These are phyloP conservation scores for Boletus reticulatus DNA, from an alignment of 768 basidiomycete genomes.

Conservation along the genomic window DNA sequence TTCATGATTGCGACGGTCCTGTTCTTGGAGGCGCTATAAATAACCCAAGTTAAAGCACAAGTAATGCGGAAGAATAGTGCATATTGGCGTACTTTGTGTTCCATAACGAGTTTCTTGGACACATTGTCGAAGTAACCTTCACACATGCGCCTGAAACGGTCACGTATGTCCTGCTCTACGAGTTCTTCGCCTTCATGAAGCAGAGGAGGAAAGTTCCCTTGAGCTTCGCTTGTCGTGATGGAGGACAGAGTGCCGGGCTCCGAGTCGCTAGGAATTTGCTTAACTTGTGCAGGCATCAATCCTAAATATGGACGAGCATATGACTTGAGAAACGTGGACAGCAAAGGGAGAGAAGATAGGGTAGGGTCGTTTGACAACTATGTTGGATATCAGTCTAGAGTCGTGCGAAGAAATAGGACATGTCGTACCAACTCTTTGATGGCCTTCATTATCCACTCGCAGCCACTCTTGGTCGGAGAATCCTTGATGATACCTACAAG, in stretches of 20 bases:
- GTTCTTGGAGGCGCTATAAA: conserved; percentile 86
- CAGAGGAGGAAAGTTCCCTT: conserved; percentile 41
- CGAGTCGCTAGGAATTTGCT: conserved; percentile 54
- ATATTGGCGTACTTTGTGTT: conserved; percentile 70
- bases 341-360: conserved; percentile 82
- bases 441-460: conserved; percentile 88
- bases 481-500: conserved; percentile 82
- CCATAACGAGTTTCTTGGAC: conserved; percentile 86
- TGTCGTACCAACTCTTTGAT: conserved; percentile 77
- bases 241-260: conserved; percentile 58
- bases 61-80: not conserved
- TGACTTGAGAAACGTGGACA: conserved; percentile 92
- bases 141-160: conserved; percentile 89
- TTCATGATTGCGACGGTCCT: conserved; percentile 95
- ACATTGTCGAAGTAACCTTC: conserved; percentile 92
- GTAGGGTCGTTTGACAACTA: conserved; percentile 88
- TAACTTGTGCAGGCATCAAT: conserved; percentile 52
- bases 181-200: conserved; percentile 64
- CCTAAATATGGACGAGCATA: conserved; percentile 88
- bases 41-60: not conserved
- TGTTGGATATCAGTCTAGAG: conserved; percentile 12
- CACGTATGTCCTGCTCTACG: conserved; percentile 81
- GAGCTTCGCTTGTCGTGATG: conserved; percentile 30
- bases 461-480: conserved; percentile 64
- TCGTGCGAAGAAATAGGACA: conserved; percentile 4